Base-by-base conservation (phyloP, 176 grass and related monocot species). In the Eragrostis nindensis region DNA sequence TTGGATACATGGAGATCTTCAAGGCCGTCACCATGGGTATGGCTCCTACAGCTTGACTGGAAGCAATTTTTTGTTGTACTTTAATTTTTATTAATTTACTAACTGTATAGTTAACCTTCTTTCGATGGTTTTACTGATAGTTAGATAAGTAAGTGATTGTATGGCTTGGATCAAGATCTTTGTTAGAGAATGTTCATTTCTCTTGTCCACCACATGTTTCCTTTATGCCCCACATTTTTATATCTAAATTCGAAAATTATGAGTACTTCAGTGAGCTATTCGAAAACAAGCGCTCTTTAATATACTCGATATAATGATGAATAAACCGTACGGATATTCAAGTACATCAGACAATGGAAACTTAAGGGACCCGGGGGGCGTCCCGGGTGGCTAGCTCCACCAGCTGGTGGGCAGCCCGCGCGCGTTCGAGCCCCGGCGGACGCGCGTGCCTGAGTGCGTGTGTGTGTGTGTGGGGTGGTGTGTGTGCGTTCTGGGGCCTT, bases 1-100 rank as follows among this genome's bases (percentile, higher is more conserved):
- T 93, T 77, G 87, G 87, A 19, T 93, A 87, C 76, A 69, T 66
- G 19, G 77, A 87, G 38, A 87, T 93, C 76, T 80, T 93, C 49
- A 65, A 70, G 9, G 91, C 91, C 5, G 87, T 93, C 73, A 84
- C 87, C 0, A 87, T 60, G 54, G 82, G 45, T 56, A 67, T 86
- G 60, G 19, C 17, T 73, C 77, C 50, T 50, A 27, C 67, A 3
- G n/a, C 76, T 76, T 86, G 78, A 87, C 56, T 46, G 15, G 16
- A 39, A 11, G 71, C 39, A 55, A 36, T 52, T 54, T 38, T 46
- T 44, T 11, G 2, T 29, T 25, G 22, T 59, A 13, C 15, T 21
- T 5, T 12, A 57, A 69, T 80, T 54, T 9, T 32, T 9, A n/a
- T 65, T 54, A 13, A 22, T 69, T 53, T 77, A 44, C 5, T 46